A percentile compares a stretch with the other conserved stretches of the same genome.
phyloP scores from a whole-genome alignment of 352 stramenopile genomes.

The Pythium diclinum region DNA sequence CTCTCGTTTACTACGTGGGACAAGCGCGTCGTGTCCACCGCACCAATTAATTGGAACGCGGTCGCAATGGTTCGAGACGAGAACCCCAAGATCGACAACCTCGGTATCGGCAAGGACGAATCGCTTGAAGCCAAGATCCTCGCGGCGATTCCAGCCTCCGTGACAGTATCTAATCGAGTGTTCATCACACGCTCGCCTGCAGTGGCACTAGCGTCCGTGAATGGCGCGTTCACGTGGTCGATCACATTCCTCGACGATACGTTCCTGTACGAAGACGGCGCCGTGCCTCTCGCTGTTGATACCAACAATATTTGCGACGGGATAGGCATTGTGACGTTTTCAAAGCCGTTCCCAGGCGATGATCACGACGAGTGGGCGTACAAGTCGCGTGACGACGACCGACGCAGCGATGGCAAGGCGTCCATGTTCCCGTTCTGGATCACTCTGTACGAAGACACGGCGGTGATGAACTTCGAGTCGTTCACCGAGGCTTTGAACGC shows the following conservation, averaged over 20 bases:
- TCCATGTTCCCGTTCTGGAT: constrained; percentile 81
- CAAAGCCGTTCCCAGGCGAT: constrained; percentile 36
- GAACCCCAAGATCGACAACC: constrained; percentile 32
- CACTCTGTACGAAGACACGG: constrained; percentile 61
- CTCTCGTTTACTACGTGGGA: constrained; percentile 35
- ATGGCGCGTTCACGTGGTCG: constrained; percentile 60
- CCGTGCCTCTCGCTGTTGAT: constrained; percentile 29
- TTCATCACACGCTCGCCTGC: constrained; percentile 50
- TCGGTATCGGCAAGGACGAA: constrained; percentile 41
- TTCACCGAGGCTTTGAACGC: constrained; percentile 48
- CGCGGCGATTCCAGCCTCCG: constrained; percentile 21
- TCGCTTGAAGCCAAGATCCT: constrained; percentile 64
- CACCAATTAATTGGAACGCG: constrained; percentile 48
- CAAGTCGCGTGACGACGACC: constrained; percentile 23
- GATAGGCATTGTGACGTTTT: constrained; percentile 33
- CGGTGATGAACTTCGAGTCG: constrained; percentile 54
- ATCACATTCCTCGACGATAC: constrained; percentile 63
- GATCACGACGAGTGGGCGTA: constrained; percentile 43
- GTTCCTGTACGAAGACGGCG: constrained; percentile 10
- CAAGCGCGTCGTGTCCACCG: constrained; percentile 26
- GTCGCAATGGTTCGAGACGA: constrained; percentile 58
- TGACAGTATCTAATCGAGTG: constrained; percentile 12
- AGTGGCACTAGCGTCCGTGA: constrained; percentile 25
- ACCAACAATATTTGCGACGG: constrained; percentile 41
- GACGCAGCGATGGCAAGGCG: constrained; percentile 21